Evolutionary conservation across 352 stramenopile species (phyloP), one percentile per base, ranked within the genome.

Genomic region (Globisporangium abappressorium): DNA sequence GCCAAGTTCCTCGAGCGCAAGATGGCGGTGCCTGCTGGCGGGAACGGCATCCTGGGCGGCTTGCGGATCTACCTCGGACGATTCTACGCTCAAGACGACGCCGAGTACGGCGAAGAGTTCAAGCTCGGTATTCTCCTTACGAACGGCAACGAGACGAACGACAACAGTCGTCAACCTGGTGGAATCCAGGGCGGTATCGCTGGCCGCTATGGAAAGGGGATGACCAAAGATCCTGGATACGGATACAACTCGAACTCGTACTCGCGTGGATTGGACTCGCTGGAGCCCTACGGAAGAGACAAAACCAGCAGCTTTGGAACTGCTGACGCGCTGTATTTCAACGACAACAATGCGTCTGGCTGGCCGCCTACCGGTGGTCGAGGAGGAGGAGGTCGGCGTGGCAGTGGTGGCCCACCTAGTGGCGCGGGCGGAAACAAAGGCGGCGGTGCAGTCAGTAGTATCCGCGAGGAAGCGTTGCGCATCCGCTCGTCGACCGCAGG

Each of bases 71-170:
- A 90, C 41, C 70, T 94, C 0, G 86, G 86, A 11, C 77, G 84
- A 9, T 94, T 94, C 55, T 92, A 92, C 72, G 76, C 90, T 2
- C 77, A 86, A 24, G 84, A 90, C 49, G 84, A 92, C 24, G 54
- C 78, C 11, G 79, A 89, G 30, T 77, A 82, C 65, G 79, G 81
- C n/a, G 82, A 91, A 43, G 84, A 91, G 58, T 93, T 90, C 56
- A 91, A 93, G 57, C 81, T 91, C 49, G 85, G 85, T 4, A 64
- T 93, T n/a, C 79, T 91, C 22, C 63, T 93, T 2, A 88, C 82
- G 22, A 89, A 81, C 64, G 15, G 73, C 26, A 64, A 68, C n/a
- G 55, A 65, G 33, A 71, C 38, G 2, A 71, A 55, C 22, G n/a
- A 38, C n/a, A 41, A 28, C 65, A 57, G 26, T 18, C 66, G 47